Base-by-base conservation (phyloP, 2,329 filamentous ascomycete genomes). In the Alternaria brassicae region DNA sequence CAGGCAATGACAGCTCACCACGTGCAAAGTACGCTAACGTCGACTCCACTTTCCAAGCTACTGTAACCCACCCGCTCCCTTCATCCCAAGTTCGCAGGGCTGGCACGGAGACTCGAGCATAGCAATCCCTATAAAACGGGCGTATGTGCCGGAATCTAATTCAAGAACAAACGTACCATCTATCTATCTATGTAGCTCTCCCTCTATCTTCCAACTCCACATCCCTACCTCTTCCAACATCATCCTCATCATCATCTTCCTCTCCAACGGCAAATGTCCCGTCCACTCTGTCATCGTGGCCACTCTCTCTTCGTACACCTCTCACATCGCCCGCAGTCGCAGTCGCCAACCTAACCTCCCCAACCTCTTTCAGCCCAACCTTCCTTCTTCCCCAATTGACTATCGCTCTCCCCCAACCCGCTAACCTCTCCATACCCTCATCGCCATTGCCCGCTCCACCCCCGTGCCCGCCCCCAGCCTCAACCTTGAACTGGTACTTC, bases 401-500 rank as follows among this genome's bases (percentile, higher is more conserved):
- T 15, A 60, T 34, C 13, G 48, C 55, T 34, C 54, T 70, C 21
- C 76, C 59, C 9, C 61, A 55, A 1, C 56, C 60, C 55, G 66
- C 74, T 15, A 76, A 3, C 49, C 62, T 68, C 58, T 78, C 76
- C 66, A 76, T 68, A 1, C 67, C 48, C 55, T 72, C 73, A 21
- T 77, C 69, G n/a, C 65, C 59, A n/a, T 50, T 44, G 3, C 57
- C 53, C 8, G 44, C 40, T 17, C 45, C 55, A 21, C 44, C 45
- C 19, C 51, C 60, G 25, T 58, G 56, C 2, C 65, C 60, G 0
- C 44, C 44, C 36, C 44, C 44, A 4, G 91, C 91, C 77, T 99
- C 95, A 1, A 91, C 92, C 81, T 95, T 96, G 85, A 98, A 97
- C 78, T 99, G 94, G 73, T 96, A 98, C 76, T 95, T 96, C 56